These are phyloP conservation scores for Lathyrus oleraceus DNA, from an alignment of 306 rosid genomes.

Conservation along the genomic window DNA sequence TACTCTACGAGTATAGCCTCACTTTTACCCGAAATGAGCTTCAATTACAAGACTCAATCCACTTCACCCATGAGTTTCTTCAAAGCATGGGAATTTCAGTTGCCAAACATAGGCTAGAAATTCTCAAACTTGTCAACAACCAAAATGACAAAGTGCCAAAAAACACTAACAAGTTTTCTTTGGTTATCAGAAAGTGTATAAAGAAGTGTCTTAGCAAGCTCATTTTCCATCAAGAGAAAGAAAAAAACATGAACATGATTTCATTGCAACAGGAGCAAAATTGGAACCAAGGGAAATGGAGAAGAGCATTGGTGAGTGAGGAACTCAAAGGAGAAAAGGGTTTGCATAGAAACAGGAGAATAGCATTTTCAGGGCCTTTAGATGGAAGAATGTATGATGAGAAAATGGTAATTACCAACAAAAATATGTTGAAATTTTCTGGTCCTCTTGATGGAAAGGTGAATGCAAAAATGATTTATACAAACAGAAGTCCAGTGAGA, in stretches of 20 bases:
- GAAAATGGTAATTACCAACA: not conserved
- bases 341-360: constrained; percentile 35
- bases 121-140: constrained; percentile 68
- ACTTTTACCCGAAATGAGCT: constrained; percentile 66
- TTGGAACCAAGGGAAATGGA: constrained; percentile 53
- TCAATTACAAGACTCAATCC: constrained; percentile 48
- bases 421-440: constrained; percentile 46
- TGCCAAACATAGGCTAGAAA: constrained; percentile 88
- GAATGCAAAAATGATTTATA: constrained; percentile 41
- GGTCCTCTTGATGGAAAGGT: constrained; percentile 73
- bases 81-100: constrained; percentile 83
- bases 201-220: constrained; percentile 52
- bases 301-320: constrained; percentile 46
- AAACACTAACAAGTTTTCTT: constrained; percentile 30
- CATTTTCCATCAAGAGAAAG: constrained; percentile 29
- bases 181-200: constrained; percentile 55
- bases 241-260: not conserved
- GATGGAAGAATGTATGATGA: constrained; percentile 50
- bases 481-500: constrained; percentile 46
- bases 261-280: constrained; percentile 24
- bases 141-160: constrained; percentile 6
- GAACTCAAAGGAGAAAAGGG: constrained; percentile 38
- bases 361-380: constrained; percentile 77
- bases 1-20: constrained; percentile 69
- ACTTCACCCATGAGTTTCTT: constrained; percentile 80